These are phyloP conservation scores for Craspedostauros australis DNA, from an alignment of 108 stramenopile genomes.

Conservation along the genomic window DNA sequence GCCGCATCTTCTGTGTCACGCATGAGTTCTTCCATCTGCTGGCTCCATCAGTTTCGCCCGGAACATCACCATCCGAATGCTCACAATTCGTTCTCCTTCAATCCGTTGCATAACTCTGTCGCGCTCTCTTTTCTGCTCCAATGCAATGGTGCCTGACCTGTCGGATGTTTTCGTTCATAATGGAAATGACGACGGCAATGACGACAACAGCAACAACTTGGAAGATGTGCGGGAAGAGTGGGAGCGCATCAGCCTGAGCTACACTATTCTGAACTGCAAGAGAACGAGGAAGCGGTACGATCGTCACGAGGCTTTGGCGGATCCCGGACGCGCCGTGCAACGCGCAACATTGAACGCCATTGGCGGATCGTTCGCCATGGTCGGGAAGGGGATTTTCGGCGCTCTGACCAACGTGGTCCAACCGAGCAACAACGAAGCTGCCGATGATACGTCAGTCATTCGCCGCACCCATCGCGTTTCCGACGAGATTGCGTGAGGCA, in stretches of 20 bases:
- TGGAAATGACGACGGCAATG: too few species aligned
- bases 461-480: too few species aligned
- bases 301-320: conserved; percentile 47
- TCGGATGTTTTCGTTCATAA: too few species aligned
- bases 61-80: neutral
- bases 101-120: neutral
- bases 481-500: too few species aligned
- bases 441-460: too few species aligned
- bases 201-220: conserved; percentile 38
- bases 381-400: conserved; percentile 39
- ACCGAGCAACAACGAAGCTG: too few species aligned
- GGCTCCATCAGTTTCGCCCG: too few species aligned
- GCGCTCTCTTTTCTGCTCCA: neutral
- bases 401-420: too few species aligned
- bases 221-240: conserved; percentile 72
- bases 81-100: neutral
- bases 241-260: conserved; percentile 69
- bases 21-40: too few species aligned
- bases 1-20: too few species aligned
- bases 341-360: conserved; percentile 52
- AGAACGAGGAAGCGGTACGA: conserved; percentile 52
- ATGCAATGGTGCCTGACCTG: neutral
- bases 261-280: conserved; percentile 58
- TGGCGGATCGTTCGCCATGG: conserved; percentile 24
- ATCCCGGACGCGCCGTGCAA: conserved; percentile 60